Evolutionary conservation across 768 basidiomycete genomes (phyloP).

Genomic region (Suillus decipiens): DNA sequence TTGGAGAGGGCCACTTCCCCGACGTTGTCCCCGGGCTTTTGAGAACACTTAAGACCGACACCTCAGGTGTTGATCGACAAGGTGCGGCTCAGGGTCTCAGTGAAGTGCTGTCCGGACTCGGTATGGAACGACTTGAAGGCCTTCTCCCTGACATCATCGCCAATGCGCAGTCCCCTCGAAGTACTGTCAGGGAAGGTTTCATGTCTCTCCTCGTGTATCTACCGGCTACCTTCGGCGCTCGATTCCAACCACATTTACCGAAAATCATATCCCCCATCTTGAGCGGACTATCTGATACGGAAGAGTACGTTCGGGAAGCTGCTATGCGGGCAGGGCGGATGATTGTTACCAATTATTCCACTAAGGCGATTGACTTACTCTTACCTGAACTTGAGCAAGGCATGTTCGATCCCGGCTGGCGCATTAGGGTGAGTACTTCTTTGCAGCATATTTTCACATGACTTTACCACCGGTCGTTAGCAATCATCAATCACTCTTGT

Average conservation of each 20-base stretch:
- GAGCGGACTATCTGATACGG: constrained; percentile 85
- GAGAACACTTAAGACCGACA: constrained; percentile 87
- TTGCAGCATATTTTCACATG: background rate
- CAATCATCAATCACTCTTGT: constrained; percentile 96
- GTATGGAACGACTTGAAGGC: constrained; percentile 96
- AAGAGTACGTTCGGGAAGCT: constrained; percentile 95
- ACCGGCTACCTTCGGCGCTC: constrained; percentile 93
- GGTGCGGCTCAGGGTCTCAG: constrained; percentile 97
- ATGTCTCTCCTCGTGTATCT: constrained; percentile 96
- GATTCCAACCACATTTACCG: constrained; percentile 94
- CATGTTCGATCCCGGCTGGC: constrained; percentile 95
- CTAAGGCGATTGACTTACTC: constrained; percentile 87
- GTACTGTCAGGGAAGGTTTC: constrained; percentile 96
- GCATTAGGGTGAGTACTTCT: constrained; percentile 73
- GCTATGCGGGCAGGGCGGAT: constrained; percentile 99
- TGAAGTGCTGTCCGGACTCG: constrained; percentile 92
- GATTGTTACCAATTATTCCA: constrained; percentile 94
- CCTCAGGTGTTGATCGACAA: constrained; percentile 94
- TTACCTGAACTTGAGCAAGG: constrained; percentile 92
- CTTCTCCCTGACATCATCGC: constrained; percentile 91
- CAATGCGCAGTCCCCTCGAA: constrained; percentile 85
- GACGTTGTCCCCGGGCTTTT: constrained; percentile 90
- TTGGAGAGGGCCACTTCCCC: constrained; percentile 95
- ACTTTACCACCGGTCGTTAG: constrained; percentile 38
- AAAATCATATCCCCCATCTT: constrained; percentile 94